phyloP scores from a whole-genome alignment of 306 rosid genomes.

The Quercus alba region DNA sequence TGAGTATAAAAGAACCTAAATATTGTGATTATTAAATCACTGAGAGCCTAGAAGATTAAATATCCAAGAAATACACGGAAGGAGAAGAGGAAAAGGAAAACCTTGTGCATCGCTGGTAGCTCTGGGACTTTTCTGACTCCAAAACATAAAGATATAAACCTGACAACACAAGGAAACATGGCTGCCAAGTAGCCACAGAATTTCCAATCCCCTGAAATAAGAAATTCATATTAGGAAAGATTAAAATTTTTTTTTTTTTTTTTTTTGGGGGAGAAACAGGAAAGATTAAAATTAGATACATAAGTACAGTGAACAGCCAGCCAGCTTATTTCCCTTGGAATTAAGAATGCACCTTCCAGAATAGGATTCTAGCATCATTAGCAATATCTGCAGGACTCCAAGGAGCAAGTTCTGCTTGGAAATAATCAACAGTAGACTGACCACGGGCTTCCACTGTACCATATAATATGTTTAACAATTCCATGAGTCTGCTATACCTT shows the following conservation, averaged over 20 bases:
- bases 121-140: constrained; percentile 73
- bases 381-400: constrained; percentile 77
- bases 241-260: background rate
- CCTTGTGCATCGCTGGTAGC: constrained; percentile 80
- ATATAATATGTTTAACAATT: constrained; percentile 54
- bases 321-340: constrained; percentile 1
- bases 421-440: constrained; percentile 50
- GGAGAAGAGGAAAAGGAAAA: constrained; percentile 21
- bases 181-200: constrained; percentile 92
- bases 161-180: constrained; percentile 76
- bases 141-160: constrained; percentile 71
- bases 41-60: background rate
- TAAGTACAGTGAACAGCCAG: background rate
- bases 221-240: constrained; percentile 10
- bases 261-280: background rate
- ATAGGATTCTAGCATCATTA: constrained; percentile 75
- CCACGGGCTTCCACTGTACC: constrained; percentile 58
- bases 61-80: constrained; percentile 2
- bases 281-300: constrained; percentile 4
- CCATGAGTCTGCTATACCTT: constrained; percentile 74
- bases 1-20: background rate
- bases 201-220: constrained; percentile 85
- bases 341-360: constrained; percentile 70
- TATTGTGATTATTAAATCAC: background rate
- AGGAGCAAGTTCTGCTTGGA: constrained; percentile 48